phyloP scores from a whole-genome alignment of 2,329 filamentous ascomycete genomes.

The Boeremia lycopersici region DNA sequence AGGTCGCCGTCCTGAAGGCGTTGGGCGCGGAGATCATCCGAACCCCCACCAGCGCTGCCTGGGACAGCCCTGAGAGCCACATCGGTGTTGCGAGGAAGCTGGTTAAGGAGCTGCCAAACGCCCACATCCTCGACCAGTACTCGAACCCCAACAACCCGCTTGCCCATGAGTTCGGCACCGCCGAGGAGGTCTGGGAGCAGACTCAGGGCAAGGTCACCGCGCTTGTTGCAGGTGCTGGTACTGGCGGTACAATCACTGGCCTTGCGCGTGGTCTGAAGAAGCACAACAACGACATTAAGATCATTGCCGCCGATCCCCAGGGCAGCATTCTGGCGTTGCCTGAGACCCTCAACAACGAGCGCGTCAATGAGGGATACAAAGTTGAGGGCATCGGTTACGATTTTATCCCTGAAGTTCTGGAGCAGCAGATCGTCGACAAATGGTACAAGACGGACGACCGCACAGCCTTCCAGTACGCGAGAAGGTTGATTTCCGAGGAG shows the following conservation, averaged over 20 bases:
- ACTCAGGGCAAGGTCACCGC: conserved; percentile 81
- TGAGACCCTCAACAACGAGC: conserved; percentile 76
- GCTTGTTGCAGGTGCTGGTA: conserved; percentile 89
- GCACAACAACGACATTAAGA: conserved; percentile 82
- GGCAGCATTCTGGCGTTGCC: conserved; percentile 91
- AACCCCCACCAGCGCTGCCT: conserved; percentile 94
- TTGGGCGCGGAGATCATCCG: conserved; percentile 97
- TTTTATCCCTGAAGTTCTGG: conserved; percentile 93
- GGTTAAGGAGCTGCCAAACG: conserved; percentile 94
- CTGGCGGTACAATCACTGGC: conserved; percentile 93
- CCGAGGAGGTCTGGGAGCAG: conserved; percentile 95
- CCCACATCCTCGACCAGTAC: conserved; percentile 97
- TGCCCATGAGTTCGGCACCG: conserved; percentile 92
- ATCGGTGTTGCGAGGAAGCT: conserved; percentile 91
- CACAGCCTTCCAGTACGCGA: conserved; percentile 88
- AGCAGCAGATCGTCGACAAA: conserved; percentile 78
- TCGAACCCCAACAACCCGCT: conserved; percentile 88
- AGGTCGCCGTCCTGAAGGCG: conserved; percentile 91
- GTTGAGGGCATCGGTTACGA: conserved; percentile 99
- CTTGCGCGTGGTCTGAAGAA: conserved; percentile 84
- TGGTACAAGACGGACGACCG: conserved; percentile 99
- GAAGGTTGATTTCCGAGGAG: conserved; percentile 90
- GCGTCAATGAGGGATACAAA: conserved; percentile 87
- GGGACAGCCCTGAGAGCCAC: conserved; percentile 92
- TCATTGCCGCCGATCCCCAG: conserved; percentile 89